Conservation (phyloP, 2,329 filamentous ascomycete species). For the Lachnellula hyalina region DNA sequence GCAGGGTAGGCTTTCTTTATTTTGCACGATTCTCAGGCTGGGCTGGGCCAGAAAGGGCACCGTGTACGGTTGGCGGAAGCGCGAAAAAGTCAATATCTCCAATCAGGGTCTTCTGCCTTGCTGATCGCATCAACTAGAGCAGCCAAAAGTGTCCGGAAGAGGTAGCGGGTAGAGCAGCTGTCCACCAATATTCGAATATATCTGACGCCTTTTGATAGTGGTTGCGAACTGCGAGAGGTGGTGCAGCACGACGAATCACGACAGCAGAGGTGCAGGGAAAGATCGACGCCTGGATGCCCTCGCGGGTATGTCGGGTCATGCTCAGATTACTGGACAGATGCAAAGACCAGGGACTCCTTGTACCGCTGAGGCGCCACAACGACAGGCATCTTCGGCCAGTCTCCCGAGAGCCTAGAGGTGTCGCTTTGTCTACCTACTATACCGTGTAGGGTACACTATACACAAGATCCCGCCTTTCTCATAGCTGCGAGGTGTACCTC, state of each 20-base stretch:
- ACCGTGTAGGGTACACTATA: not conserved
- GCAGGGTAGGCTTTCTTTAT: not conserved
- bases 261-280: slow-evolving; percentile 11
- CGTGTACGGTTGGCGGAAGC: not conserved
- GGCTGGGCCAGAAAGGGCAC: not conserved
- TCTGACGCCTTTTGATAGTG: slow-evolving; percentile 6
- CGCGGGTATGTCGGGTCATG: slow-evolving; percentile 24
- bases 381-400: slow-evolving; percentile 12
- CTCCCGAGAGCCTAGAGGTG: slow-evolving; percentile 4
- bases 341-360: slow-evolving; percentile 1
- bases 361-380: not conserved
- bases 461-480: not conserved
- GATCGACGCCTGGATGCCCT: slow-evolving; percentile 22
- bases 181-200: slow-evolving; percentile 16
- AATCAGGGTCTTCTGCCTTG: not conserved
- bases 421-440: not conserved
- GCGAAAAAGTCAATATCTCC: not conserved
- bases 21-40: not conserved
- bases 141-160: not conserved
- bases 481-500: not conserved
- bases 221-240: slow-evolving; percentile 1
- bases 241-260: slow-evolving; percentile 18
- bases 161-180: slow-evolving; percentile 1
- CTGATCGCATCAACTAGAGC: slow-evolving; percentile 1
- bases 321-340: slow-evolving; percentile 5